These are phyloP conservation scores for Metrosideros polymorpha DNA, from an alignment of 441 rosid species.

Conservation along the genomic window DNA sequence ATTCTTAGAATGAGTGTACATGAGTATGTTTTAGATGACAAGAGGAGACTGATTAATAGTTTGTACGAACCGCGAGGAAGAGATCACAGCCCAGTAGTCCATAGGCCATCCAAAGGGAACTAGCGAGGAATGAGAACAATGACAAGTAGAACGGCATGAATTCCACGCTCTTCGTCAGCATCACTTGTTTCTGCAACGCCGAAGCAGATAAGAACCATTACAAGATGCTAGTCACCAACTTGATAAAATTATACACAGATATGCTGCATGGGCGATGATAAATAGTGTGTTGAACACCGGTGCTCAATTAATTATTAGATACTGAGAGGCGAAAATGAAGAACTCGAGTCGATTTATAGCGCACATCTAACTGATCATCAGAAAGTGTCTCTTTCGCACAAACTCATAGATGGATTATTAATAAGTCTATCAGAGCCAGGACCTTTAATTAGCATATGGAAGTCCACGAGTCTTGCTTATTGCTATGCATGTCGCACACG, in stretches of 20 bases:
- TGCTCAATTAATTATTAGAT: neutral
- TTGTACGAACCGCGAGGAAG: conserved; percentile 52
- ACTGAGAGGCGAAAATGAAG: neutral
- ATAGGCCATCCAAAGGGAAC: conserved; percentile 61
- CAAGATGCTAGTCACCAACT: neutral
- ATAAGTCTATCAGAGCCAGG: neutral
- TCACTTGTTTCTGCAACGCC: conserved; percentile 59
- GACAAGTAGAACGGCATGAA: conserved; percentile 88
- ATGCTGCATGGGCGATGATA: neutral
- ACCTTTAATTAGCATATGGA: neutral
- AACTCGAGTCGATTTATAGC: neutral
- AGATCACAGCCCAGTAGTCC: conserved; percentile 70
- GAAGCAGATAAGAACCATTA: neutral
- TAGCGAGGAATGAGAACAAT: conserved; percentile 63
- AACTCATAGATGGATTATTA: neutral
- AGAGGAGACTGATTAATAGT: neutral
- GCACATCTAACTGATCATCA: neutral
- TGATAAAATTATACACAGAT: neutral
- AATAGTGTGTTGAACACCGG: neutral
- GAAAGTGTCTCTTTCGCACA: neutral
- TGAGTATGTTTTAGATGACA: neutral
- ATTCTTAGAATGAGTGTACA: neutral
- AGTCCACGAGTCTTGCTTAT: neutral
- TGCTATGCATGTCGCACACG: neutral
- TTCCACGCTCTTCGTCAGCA: conserved; percentile 69